These are phyloP conservation scores for Apiotrichum mycotoxinovorans DNA, from an alignment of 1,284 basidiomycete species.

Conservation along the genomic window DNA sequence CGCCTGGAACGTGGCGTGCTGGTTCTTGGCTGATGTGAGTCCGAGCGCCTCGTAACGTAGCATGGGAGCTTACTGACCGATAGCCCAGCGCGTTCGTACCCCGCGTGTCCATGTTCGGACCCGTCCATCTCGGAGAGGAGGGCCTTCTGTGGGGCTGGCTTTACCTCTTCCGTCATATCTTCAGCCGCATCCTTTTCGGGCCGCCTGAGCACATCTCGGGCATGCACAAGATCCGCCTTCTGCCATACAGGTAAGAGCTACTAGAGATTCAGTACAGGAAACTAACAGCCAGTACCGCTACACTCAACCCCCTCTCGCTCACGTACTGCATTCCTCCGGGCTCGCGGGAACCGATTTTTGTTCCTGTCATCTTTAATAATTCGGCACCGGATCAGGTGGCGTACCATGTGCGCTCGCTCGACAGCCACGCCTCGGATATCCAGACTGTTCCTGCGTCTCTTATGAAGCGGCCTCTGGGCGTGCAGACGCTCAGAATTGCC, in stretches of 20 bases:
- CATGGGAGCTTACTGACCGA: not conserved
- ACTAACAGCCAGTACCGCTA: constrained; percentile 34
- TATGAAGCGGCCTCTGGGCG: constrained; percentile 27
- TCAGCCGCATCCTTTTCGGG: constrained; percentile 9
- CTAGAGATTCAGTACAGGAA: constrained; percentile 9
- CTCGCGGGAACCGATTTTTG: constrained; percentile 34
- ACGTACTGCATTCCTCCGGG: constrained; percentile 47
- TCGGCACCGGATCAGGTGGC: constrained; percentile 69
- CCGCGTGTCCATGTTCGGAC: constrained; percentile 32
- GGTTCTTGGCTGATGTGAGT: constrained; percentile 40
- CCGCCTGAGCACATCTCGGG: constrained; percentile 41
- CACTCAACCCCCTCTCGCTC: constrained; percentile 47
- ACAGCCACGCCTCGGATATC: constrained; percentile 21
- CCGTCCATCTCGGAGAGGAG: constrained; percentile 20
- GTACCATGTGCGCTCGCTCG: constrained; percentile 71
- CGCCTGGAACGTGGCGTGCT: constrained; percentile 33
- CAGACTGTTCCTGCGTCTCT: constrained; percentile 25
- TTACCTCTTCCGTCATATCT: constrained; percentile 5
- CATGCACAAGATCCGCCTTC: constrained; percentile 40
- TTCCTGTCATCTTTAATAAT: constrained; percentile 73
- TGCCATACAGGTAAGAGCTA: constrained; percentile 27
- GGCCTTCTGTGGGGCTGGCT: constrained; percentile 20
- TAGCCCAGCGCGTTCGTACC: constrained; percentile 31
- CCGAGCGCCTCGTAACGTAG: not conserved
- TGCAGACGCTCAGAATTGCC: constrained; percentile 24